Evolutionary conservation across 768 basidiomycete species (phyloP).

Genomic region (Leccinum subgranulosum): DNA sequence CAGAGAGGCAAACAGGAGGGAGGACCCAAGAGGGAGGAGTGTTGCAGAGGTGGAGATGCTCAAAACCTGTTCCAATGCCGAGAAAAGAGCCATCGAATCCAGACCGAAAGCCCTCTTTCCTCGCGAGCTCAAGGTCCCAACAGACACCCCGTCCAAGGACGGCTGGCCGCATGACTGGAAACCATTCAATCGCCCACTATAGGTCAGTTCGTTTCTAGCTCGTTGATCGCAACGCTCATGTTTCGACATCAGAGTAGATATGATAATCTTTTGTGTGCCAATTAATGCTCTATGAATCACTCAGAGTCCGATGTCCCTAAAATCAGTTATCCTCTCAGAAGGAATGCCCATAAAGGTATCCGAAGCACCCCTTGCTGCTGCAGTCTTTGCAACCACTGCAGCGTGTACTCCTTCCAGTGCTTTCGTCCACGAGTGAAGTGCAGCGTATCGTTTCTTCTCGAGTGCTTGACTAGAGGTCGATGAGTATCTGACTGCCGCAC

Average conservation of each 20-base stretch:
- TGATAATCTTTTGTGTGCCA: neutral
- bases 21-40: constrained; percentile 69
- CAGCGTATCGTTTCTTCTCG: constrained; percentile 82
- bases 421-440: constrained; percentile 78
- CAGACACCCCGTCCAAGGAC: constrained; percentile 75
- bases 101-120: constrained; percentile 82
- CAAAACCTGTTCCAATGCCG: constrained; percentile 61
- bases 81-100: constrained; percentile 71
- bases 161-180: constrained; percentile 92
- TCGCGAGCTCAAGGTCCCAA: constrained; percentile 79
- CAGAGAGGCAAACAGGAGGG: constrained; percentile 67
- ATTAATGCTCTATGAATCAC: constrained; percentile 6
- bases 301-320: constrained; percentile 28
- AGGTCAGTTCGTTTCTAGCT: constrained; percentile 10
- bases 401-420: constrained; percentile 75
- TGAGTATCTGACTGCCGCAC: constrained; percentile 1
- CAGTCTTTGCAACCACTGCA: constrained; percentile 71
- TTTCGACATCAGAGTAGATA: neutral
- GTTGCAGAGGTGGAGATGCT: constrained; percentile 53
- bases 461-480: constrained; percentile 67
- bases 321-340: constrained; percentile 31
- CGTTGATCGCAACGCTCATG: neutral
- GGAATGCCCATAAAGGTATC: constrained; percentile 35
- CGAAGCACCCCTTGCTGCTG: constrained; percentile 33
- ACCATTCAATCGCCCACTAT: constrained; percentile 53